A percentile compares a stretch with the other conserved stretches of the same genome.
These are phyloP conservation scores for Erythrophleum fordii DNA, from an alignment of 306 rosid genomes.

Conservation along the genomic window DNA sequence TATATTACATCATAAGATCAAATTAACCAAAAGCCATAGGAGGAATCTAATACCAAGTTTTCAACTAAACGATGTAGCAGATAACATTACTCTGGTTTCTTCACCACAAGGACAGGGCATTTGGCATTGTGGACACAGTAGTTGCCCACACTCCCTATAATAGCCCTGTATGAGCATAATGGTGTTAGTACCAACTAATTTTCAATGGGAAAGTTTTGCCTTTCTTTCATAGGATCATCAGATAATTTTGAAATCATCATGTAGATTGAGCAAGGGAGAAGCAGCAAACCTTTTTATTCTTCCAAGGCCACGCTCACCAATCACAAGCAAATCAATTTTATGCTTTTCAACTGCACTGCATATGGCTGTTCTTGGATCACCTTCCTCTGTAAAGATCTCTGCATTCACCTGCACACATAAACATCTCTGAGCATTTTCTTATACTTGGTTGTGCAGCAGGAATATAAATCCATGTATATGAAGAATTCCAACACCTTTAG, in stretches of 20 bases:
- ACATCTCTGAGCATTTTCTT: not conserved
- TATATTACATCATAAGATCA: not conserved
- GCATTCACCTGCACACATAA: constrained; percentile 42
- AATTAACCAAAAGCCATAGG: not conserved
- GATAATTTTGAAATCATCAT: not conserved
- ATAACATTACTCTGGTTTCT: constrained; percentile 44
- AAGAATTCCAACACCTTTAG: not conserved
- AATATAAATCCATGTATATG: not conserved
- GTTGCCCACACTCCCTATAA: constrained; percentile 62
- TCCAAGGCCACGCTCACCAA: constrained; percentile 52
- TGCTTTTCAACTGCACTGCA: constrained; percentile 51
- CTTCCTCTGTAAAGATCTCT: constrained; percentile 45
- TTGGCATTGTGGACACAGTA: constrained; percentile 60
- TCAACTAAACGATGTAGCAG: not conserved
- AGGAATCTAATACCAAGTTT: not conserved
- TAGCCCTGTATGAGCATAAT: constrained; percentile 41
- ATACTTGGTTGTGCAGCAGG: not conserved
- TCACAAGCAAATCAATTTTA: constrained; percentile 48
- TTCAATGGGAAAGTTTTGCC: not conserved
- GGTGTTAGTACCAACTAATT: not conserved
- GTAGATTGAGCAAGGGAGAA: not conserved
- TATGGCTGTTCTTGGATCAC: constrained; percentile 52
- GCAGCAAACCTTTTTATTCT: constrained; percentile 46
- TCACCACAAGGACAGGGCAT: constrained; percentile 64
- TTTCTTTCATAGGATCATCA: not conserved